Evolutionary conservation across 129 eudicot genomes (phyloP), one percentile per base, ranked within the genome.

Genomic region (Smallanthus sonchifolius): DNA sequence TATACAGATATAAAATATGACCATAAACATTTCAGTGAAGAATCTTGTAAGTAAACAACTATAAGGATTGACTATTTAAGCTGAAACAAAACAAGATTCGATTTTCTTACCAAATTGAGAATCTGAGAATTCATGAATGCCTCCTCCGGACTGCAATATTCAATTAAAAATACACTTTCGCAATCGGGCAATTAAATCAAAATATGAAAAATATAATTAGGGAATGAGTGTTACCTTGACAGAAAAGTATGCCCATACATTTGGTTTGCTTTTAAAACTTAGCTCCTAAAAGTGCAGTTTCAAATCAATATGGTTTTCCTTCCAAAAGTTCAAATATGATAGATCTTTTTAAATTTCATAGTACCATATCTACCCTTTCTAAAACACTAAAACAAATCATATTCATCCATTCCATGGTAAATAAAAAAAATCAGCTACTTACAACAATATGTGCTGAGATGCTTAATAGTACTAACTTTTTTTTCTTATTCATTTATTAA

Each of bases 201-300:
- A 24, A 54, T 37, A 32, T 2, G 11, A 14, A 56, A 56, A 13
- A 61, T 61, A 38, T 42, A 74, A 65, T 49, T 24, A 17, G 15
- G 15, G 38, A 67, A 42, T 30, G 7, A 48, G 2, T 19, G 6
- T 36, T 86, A 95, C 99, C 97, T 95, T 95, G 75, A 95, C 99
- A 75, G 97, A 95, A 75, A 95, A 95, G 78, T 95, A 95, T 10
- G 99, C 99, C 99, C 99, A 95, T 80, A 91, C 97, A 82, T 95
- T 95, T 70, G 99, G 99, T 88, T 95, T 95, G 86, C 99, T 95
- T 87, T 95, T 95, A 63, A 95, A 95, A 82, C 90, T 95, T 79
- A 95, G 82, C 82, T 95, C 99, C 96, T 92, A 74, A 20, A 65
- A 44, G 38, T 19, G 35, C 65, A 47, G 24, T 38, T 38, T 38